Base-by-base conservation (phyloP, 2,329 filamentous ascomycete species). In the Ceratocystis smalleyi region DNA sequence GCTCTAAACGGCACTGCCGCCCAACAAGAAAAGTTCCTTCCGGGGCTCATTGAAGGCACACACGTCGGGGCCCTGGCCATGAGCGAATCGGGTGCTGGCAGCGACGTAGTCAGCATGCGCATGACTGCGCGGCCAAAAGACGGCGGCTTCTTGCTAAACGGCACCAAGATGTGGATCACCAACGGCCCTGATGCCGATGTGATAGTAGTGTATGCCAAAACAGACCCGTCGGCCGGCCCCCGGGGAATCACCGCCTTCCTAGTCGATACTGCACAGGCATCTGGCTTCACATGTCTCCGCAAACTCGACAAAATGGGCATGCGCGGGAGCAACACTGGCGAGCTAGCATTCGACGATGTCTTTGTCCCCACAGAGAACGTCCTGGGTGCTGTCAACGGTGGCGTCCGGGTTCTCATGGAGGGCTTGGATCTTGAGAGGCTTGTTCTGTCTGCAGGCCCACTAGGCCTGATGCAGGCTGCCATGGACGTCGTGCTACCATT, bases 131-230 rank as follows among this genome's bases (percentile, higher is more conserved):
- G 83, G 72, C 79, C 83, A 68, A 88, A 89, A 10, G 88, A 94
- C 70, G 91, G 91, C 43, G 92, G 92, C 32, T 96, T 88, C 74
- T 68, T 91, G 22, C 78, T 99, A 64, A 90, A 91, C 71, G 92
- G 91, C 40, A 89, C 86, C 67, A 96, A 99, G 80, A 96, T 97
- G 92, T 99, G 92, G 92, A 99, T 99, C 73, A 99, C 92, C 67
- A 99, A 99, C 75, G 89, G 92, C 3, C 92, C 92, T 0, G 91
- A 97, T 72, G 94, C 94, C n/a, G 83, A 96, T 74, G 80, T 87
- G 51, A 85, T 97, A 64, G 84, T 99, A 64, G 91, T 99, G n/a
- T 99, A 99, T 74, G 92, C 92, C 63, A 97, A 97, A 79, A 96
- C 92, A 0, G 81, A 86, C 65, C 91, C 91, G 0, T 81, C 86